Conservation (phyloP, 441 rosid species). For the Pelargonium myrrhifolium region DNA sequence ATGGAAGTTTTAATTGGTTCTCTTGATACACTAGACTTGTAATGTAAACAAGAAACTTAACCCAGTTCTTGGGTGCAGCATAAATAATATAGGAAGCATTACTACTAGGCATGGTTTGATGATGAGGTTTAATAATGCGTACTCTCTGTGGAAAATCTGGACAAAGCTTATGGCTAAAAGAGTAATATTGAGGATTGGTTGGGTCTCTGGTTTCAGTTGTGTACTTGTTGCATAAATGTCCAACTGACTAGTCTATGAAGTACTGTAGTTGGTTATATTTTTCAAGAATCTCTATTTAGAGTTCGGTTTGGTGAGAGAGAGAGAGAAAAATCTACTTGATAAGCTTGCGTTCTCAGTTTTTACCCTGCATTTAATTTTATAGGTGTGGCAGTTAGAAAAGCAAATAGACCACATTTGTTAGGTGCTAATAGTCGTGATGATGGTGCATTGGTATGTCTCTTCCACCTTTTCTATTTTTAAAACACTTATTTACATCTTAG, state of each 20-base stretch:
- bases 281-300: not conserved
- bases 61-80: too few relatives aligned
- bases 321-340: not conserved
- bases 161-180: not conserved
- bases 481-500: conserved; percentile 6
- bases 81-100: not conserved
- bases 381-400: conserved; percentile 10
- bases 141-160: not conserved
- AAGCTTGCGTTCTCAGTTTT: not conserved
- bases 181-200: not conserved
- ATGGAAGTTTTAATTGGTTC: too few relatives aligned
- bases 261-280: not conserved
- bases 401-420: conserved; percentile 15
- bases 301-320: not conserved
- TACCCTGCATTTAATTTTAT: conserved; percentile 10
- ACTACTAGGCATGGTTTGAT: not conserved
- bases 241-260: not conserved
- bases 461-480: conserved; percentile 3
- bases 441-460: conserved; percentile 21
- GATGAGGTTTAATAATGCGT: not conserved
- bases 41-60: too few relatives aligned
- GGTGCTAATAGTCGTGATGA: conserved; percentile 26
- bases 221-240: not conserved
- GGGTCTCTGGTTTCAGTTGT: not conserved
- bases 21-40: too few relatives aligned